Evolutionary conservation across 2,329 filamentous ascomycete genomes (phyloP).

Genomic region (Lojkania enalia): DNA sequence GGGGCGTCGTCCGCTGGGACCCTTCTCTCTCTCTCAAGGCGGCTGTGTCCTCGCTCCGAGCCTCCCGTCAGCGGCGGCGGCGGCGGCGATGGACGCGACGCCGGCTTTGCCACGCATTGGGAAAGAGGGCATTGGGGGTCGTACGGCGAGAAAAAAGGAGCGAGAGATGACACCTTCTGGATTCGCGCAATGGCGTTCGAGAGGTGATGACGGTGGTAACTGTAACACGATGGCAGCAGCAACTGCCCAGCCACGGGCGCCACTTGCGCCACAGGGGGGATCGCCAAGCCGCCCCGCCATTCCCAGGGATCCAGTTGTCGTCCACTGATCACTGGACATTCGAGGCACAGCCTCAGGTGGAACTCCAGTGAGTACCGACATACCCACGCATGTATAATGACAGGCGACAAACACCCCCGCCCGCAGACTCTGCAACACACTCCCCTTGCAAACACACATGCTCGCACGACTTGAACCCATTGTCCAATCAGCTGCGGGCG

Average conservation of each 20-base stretch:
- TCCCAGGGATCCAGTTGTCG: too few species aligned
- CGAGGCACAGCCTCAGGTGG: too few species aligned
- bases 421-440: too few species aligned
- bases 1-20: slow-evolving; percentile 5
- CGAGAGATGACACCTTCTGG: background rate
- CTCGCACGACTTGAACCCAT: too few species aligned
- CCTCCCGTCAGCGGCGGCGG: background rate
- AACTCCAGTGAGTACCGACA: too few species aligned
- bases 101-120: background rate
- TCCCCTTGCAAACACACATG: too few species aligned
- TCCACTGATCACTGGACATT: too few species aligned
- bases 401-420: too few species aligned
- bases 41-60: slow-evolving; percentile 18
- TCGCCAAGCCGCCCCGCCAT: slow-evolving; percentile 1
- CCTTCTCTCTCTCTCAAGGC: too few species aligned
- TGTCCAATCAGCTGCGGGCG: too few species aligned
- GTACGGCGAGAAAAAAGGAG: background rate
- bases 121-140: slow-evolving; percentile 1
- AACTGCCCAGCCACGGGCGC: slow-evolving; percentile 5
- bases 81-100: background rate
- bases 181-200: background rate
- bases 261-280: background rate
- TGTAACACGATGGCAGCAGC: background rate
- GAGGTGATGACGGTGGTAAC: background rate
- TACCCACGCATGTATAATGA: too few species aligned